Evolutionary conservation across 1,284 basidiomycete species (phyloP).

Genomic region (Ceratobasidium sp.): DNA sequence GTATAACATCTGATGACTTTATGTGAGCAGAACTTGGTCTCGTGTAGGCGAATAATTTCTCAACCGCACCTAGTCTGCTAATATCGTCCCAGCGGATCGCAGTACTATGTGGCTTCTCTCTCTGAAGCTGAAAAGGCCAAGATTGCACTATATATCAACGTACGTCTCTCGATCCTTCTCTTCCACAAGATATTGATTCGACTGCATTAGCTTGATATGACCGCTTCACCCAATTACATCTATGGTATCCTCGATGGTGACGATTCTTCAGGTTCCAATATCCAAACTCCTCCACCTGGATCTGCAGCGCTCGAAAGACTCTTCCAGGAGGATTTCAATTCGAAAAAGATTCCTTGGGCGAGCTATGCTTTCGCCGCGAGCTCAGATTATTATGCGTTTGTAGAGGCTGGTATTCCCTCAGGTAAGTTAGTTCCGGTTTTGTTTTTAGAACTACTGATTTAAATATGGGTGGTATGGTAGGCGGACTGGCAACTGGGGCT

Average conservation of each 20-base stretch:
- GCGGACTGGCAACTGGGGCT: neutral
- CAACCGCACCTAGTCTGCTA: neutral
- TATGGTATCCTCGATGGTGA: conserved; percentile 13
- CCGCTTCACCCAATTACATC: conserved; percentile 19
- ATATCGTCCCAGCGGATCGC: neutral
- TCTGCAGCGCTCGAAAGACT: conserved; percentile 9
- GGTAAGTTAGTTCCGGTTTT: neutral
- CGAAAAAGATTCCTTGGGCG: conserved; percentile 1
- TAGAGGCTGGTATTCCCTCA: neutral
- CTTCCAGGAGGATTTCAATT: conserved; percentile 1
- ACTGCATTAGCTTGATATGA: conserved; percentile 9
- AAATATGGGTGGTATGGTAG: neutral
- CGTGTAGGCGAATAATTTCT: neutral
- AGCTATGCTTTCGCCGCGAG: neutral
- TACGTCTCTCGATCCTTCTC: neutral
- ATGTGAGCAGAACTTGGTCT: neutral
- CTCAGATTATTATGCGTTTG: neutral
- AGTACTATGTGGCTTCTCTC: neutral
- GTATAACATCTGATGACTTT: neutral
- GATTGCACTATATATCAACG: neutral
- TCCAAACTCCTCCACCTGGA: neutral
- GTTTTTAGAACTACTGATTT: neutral
- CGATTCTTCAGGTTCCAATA: conserved; percentile 3
- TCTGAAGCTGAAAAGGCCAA: neutral
- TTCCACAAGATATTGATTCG: neutral